These are phyloP conservation scores for Phytophthora pini DNA, from an alignment of 352 stramenopile genomes.

Conservation along the genomic window DNA sequence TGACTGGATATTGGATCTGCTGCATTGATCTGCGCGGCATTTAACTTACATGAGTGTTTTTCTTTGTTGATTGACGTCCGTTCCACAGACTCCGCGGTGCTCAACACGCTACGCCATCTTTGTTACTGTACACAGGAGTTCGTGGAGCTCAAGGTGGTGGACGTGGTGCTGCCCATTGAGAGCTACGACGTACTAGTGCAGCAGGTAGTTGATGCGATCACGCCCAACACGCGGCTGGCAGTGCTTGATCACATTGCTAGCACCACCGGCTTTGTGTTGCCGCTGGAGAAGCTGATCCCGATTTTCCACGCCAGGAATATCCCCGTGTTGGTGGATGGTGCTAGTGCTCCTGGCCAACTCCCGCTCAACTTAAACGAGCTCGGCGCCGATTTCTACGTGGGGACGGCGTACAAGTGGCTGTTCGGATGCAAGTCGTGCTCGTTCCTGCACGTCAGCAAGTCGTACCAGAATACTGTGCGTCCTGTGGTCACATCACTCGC, in stretches of 20 bases:
- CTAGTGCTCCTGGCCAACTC: constrained; percentile 77
- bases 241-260: constrained; percentile 88
- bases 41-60: background rate
- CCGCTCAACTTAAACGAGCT: constrained; percentile 73
- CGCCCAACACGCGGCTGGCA: constrained; percentile 81
- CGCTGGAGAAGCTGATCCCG: constrained; percentile 84
- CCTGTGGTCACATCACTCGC: constrained; percentile 84
- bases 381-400: constrained; percentile 85
- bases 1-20: constrained; percentile 4
- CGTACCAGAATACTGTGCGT: constrained; percentile 77
- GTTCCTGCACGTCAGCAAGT: constrained; percentile 86
- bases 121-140: constrained; percentile 90
- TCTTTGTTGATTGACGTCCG: constrained; percentile 9
- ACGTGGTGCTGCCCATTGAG: constrained; percentile 72
- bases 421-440: constrained; percentile 88
- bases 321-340: constrained; percentile 81
- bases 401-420: constrained; percentile 87
- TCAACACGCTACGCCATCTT: constrained; percentile 85
- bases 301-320: constrained; percentile 82
- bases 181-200: constrained; percentile 77
- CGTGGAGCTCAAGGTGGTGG: constrained; percentile 89
- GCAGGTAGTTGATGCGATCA: constrained; percentile 78
- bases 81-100: constrained; percentile 70
- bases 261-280: constrained; percentile 77
- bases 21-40: constrained; percentile 1